Base-by-base conservation (phyloP, 139 green algal genomes). In the Astrephomene gubernaculifera region DNA sequence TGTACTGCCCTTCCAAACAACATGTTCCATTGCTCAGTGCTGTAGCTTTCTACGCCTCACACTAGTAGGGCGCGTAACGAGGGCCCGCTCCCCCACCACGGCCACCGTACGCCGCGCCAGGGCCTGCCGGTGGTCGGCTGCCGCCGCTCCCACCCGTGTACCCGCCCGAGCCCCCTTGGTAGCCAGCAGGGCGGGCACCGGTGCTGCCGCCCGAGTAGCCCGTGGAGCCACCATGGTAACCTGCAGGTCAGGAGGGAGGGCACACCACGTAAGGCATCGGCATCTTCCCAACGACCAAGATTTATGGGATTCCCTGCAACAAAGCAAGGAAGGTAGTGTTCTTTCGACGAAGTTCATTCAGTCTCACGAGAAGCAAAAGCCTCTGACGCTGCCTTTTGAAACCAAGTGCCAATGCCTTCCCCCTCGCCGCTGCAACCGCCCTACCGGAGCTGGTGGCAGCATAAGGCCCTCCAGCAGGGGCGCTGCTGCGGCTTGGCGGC, bases 141-240 rank as follows among this genome's bases (percentile, higher is more conserved):
- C 43, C 78, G 4, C 61, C 78, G 24, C 78, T 84, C 35, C 78
- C 78, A 0, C 78, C 78, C 29, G 78, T 75, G 64, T 84, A 84
- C 2, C 78, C 61, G 24, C 63, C 63, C 7, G 78, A 84, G 1
- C 78, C 73, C 4, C 73, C 73, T 41, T 69, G 52, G 53, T 81
- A 81, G 35, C 73, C 54, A 21, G 19, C 60, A 33, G 71, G 71
- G 9, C 73, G 52, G 22, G 22, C 35, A 14, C 33, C 70, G 24
- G 45, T 35, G 45, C 71, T 80, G 45, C 71, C 71, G 31, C 71
- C 71, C 45, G 33, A 25, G n/a, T 80, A 80, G 73, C 73, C 73
- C 3, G 53, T 41, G 24, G 52, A 53, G 6, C 73, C 78, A 4
- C 21, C 43, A 10, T 36, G 21, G 31, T 84, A 84, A 19, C 78